phyloP scores from a whole-genome alignment of 2,329 filamentous ascomycete species.

The Fusarium nurragi region DNA sequence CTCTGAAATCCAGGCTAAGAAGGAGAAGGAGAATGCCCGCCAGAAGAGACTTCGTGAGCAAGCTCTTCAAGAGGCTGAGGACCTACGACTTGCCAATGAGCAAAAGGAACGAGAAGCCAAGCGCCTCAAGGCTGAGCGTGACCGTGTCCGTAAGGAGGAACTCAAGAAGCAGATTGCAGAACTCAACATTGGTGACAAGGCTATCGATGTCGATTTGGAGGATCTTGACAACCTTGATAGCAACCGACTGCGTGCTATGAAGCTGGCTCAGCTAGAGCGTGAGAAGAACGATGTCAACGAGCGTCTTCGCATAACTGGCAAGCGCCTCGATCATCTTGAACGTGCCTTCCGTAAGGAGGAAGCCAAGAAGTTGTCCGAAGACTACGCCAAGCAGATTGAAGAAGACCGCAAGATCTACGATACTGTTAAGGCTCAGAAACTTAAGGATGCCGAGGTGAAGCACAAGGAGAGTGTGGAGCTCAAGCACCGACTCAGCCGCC shows the following conservation, averaged over 20 bases:
- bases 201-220: conserved; percentile 76
- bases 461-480: conserved; percentile 92
- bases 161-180: conserved; percentile 92
- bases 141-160: conserved; percentile 91
- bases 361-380: conserved; percentile 85
- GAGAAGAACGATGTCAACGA: conserved; percentile 98
- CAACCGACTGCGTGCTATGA: conserved; percentile 90
- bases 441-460: conserved; percentile 83
- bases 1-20: conserved; percentile 85
- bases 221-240: conserved; percentile 88
- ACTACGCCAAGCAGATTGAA: conserved; percentile 86
- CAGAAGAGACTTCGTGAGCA: conserved; percentile 88
- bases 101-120: conserved; percentile 89
- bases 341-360: conserved; percentile 97
- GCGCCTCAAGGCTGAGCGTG: conserved; percentile 85
- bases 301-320: conserved; percentile 88
- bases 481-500: conserved; percentile 88
- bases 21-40: conserved; percentile 91
- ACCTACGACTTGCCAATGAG: conserved; percentile 88
- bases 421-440: conserved; percentile 76
- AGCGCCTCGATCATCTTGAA: conserved; percentile 96
- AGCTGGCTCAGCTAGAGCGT: conserved; percentile 93
- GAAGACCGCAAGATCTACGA: conserved; percentile 84
- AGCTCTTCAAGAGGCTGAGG: conserved; percentile 88
- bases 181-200: conserved; percentile 87